A percentile compares a stretch with the other conserved stretches of the same genome.
These are phyloP conservation scores for Dillenia suffruticosa DNA, from an alignment of 164 flowering plant species.

Conservation along the genomic window DNA sequence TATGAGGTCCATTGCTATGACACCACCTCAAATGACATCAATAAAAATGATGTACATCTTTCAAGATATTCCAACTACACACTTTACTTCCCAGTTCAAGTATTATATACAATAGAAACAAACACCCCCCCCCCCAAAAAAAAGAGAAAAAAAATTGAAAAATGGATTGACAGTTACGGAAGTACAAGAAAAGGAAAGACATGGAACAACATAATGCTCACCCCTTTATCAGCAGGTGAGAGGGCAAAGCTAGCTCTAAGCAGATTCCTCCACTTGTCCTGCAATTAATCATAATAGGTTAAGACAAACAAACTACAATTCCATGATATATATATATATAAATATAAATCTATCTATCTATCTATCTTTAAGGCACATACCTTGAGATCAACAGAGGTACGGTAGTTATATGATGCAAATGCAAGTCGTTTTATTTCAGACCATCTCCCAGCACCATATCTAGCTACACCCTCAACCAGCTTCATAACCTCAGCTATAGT, in stretches of 20 bases:
- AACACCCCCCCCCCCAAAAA: too few relatives aligned
- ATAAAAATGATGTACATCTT: too few relatives aligned
- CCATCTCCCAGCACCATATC: conserved; percentile 96
- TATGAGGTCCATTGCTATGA: too few relatives aligned
- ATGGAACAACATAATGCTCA: conserved; percentile 20
- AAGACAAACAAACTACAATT: background rate
- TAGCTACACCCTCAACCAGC: conserved; percentile 91
- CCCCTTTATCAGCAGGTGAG: conserved; percentile 55
- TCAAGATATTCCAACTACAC: too few relatives aligned
- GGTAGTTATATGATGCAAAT: conserved; percentile 74
- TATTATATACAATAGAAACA: too few relatives aligned
- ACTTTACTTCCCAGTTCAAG: too few relatives aligned
- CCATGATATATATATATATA: background rate
- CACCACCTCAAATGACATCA: too few relatives aligned
- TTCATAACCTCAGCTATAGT: conserved; percentile 77
- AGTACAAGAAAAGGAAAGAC: too few relatives aligned
- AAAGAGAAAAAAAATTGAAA: background rate
- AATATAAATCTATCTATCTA: background rate
- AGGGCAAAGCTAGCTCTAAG: conserved; percentile 85
- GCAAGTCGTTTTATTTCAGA: conserved; percentile 89
- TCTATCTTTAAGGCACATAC: conserved; percentile 20
- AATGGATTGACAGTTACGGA: too few relatives aligned
- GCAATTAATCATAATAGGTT: conserved; percentile 9
- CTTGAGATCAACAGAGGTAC: conserved; percentile 97
- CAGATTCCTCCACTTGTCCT: conserved; percentile 99